These are phyloP conservation scores for Fraxinus xanthoxyloides DNA, from an alignment of 305 asterid genomes.

Conservation along the genomic window DNA sequence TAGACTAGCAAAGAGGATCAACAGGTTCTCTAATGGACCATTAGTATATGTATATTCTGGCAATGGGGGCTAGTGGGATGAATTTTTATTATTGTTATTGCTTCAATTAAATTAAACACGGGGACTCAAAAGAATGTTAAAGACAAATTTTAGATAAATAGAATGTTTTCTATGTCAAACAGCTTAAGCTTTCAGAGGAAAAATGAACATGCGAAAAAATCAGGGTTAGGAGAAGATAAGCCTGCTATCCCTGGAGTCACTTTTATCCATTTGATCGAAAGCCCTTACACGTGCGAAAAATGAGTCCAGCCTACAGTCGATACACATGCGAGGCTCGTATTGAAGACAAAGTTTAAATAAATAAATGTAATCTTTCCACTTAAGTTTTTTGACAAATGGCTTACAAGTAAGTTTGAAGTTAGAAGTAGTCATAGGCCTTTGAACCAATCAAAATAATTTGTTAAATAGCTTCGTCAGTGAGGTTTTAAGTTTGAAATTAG, in stretches of 20 bases:
- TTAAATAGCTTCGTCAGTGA: conserved; percentile 30
- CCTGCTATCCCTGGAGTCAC: not conserved
- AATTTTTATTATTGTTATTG: not conserved
- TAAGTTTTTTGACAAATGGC: not conserved
- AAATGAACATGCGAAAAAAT: not conserved
- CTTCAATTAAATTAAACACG: not conserved
- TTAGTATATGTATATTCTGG: not conserved
- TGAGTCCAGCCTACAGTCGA: not conserved
- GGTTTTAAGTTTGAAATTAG: not conserved
- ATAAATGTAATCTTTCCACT: not conserved
- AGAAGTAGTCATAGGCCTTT: conserved; percentile 19
- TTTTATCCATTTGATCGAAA: not conserved
- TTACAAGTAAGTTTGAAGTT: conserved; percentile 3
- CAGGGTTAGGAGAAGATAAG: not conserved
- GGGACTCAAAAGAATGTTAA: not conserved
- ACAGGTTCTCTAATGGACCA: conserved; percentile 4
- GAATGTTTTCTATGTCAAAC: not conserved
- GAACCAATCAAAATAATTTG: conserved; percentile 30
- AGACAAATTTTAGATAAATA: not conserved
- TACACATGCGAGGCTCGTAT: not conserved
- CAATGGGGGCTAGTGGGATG: not conserved
- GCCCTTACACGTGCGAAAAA: not conserved
- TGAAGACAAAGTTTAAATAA: not conserved
- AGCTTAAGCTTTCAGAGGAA: not conserved
- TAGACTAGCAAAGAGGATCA: not conserved